phyloP scores from a whole-genome alignment of 345 rosid genomes.

The Mercurialis annua region DNA sequence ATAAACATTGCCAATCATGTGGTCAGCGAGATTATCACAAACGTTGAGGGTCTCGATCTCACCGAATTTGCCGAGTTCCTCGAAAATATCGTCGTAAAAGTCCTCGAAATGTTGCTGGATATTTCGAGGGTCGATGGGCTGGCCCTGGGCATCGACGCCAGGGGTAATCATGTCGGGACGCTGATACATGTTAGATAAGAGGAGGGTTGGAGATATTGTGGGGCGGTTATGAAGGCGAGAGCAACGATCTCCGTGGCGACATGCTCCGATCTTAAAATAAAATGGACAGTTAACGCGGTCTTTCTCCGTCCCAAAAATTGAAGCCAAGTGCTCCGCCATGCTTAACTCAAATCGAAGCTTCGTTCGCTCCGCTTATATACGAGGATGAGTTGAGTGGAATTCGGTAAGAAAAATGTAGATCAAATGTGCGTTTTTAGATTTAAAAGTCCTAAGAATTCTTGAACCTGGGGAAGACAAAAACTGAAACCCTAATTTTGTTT shows the following conservation, averaged over 20 bases:
- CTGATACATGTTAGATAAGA: constrained; percentile 79
- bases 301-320: constrained; percentile 83
- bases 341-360: not conserved
- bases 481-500: not conserved
- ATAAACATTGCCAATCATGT: constrained; percentile 89
- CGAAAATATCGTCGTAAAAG: constrained; percentile 82
- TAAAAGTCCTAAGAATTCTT: not conserved
- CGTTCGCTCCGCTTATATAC: not conserved
- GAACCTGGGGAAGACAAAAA: not conserved
- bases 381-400: not conserved
- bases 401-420: not conserved
- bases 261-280: constrained; percentile 87
- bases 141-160: constrained; percentile 63
- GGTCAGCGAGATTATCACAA: constrained; percentile 89
- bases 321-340: constrained; percentile 97
- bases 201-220: constrained; percentile 71
- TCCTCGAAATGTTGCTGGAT: constrained; percentile 78
- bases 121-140: constrained; percentile 63
- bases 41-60: constrained; percentile 82
- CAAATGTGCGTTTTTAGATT: not conserved
- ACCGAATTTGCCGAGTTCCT: constrained; percentile 85
- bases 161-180: constrained; percentile 92
- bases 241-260: constrained; percentile 94
- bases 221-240: constrained; percentile 84
- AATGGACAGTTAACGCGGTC: constrained; percentile 86